Evolutionary conservation across 2,329 filamentous ascomycete species (phyloP).

Genomic region (Verticillium nubilum): DNA sequence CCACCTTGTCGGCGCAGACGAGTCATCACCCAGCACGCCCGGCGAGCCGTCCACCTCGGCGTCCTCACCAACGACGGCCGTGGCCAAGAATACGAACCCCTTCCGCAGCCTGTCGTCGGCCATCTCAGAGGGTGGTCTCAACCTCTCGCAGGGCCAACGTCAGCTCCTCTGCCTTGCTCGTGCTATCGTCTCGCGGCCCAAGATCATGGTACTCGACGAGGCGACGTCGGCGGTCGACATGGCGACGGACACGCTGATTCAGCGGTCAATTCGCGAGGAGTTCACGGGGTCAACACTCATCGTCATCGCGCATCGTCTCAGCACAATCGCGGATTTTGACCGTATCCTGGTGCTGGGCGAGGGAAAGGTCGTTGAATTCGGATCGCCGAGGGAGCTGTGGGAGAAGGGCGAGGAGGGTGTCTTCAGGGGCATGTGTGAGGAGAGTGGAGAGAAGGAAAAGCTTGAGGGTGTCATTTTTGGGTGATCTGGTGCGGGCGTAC

Average conservation of each 20-base stretch:
- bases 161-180: slow-evolving; percentile 71
- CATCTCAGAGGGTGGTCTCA: slow-evolving; percentile 67
- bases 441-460: slow-evolving; percentile 54
- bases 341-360: slow-evolving; percentile 66
- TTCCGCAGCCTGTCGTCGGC: slow-evolving; percentile 58
- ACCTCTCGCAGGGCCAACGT: slow-evolving; percentile 70
- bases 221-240: slow-evolving; percentile 76
- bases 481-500: neutral
- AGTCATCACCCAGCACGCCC: slow-evolving; percentile 32
- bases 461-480: slow-evolving; percentile 39
- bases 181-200: slow-evolving; percentile 65
- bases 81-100: slow-evolving; percentile 54
- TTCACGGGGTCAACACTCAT: slow-evolving; percentile 64
- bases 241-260: slow-evolving; percentile 68
- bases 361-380: slow-evolving; percentile 63
- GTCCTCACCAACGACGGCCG: slow-evolving; percentile 21
- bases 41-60: slow-evolving; percentile 31
- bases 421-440: slow-evolving; percentile 59
- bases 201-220: slow-evolving; percentile 76
- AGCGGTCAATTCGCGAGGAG: slow-evolving; percentile 66
- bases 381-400: slow-evolving; percentile 58
- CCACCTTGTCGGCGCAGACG: slow-evolving; percentile 47
- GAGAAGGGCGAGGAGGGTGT: slow-evolving; percentile 38
- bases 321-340: slow-evolving; percentile 74
- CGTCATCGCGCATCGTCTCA: slow-evolving; percentile 71